These are phyloP conservation scores for Candida tunisiensis DNA, from an alignment of 1,139 yeast genomes.

Conservation along the genomic window DNA sequence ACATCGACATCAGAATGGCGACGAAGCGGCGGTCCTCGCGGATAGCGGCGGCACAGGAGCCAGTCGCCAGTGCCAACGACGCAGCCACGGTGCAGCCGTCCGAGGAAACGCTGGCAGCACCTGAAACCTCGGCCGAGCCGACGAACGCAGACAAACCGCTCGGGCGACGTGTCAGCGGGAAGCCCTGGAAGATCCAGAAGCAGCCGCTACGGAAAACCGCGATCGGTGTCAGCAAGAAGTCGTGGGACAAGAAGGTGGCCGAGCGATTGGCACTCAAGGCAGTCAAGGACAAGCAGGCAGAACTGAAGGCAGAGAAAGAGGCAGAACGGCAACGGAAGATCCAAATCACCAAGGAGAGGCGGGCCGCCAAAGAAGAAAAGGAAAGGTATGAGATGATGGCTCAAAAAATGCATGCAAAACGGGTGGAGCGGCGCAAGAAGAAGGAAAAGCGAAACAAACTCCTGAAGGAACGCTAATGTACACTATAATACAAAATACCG, in stretches of 20 bases:
- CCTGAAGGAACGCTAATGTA: slow-evolving; percentile 22
- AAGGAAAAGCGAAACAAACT: slow-evolving; percentile 27
- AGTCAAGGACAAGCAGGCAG: slow-evolving; percentile 19
- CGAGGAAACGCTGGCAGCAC: no score
- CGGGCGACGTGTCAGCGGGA: no score
- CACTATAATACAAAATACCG: no score
- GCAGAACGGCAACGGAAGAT: slow-evolving; percentile 14
- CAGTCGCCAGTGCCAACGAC: no score
- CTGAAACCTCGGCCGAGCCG: no score
- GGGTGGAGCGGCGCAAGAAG: slow-evolving; percentile 21
- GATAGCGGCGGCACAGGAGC: no score
- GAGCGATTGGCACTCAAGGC: slow-evolving; percentile 13
- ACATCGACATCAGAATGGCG: no score
- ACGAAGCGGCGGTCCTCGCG: no score
- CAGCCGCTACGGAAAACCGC: slow-evolving; percentile 14
- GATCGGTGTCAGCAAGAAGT: slow-evolving; percentile 11
- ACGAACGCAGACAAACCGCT: no score
- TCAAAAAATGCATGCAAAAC: slow-evolving; percentile 24
- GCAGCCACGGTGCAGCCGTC: no score
- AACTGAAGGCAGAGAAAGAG: slow-evolving; percentile 22
- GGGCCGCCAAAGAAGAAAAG: slow-evolving; percentile 23
- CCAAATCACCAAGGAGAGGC: slow-evolving; percentile 18
- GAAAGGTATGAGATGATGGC: slow-evolving; percentile 24
- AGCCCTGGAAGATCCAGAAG: slow-evolving; percentile 21
- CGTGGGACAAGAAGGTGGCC: slow-evolving; percentile 19